Evolutionary conservation across 2,329 filamentous ascomycete genomes (phyloP).

Genomic region (Fusarium albidum): DNA sequence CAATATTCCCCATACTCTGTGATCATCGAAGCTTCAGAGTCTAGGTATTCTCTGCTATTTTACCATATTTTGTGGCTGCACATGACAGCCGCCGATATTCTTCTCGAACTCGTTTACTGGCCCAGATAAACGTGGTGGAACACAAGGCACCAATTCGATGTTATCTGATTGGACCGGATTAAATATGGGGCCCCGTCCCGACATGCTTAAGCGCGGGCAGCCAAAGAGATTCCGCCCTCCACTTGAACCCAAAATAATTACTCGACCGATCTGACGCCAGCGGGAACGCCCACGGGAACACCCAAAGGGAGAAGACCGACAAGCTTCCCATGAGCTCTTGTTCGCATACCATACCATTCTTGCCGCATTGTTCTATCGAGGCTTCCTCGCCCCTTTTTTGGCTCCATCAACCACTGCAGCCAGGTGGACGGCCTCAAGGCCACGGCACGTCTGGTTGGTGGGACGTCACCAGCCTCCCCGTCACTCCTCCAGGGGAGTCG

Average conservation of each 20-base stretch:
- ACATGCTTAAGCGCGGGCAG: neutral
- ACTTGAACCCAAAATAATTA: constrained; percentile 21
- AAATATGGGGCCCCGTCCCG: constrained; percentile 25
- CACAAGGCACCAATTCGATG: constrained; percentile 30
- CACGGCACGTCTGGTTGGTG: constrained; percentile 18
- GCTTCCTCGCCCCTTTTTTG: constrained; percentile 5
- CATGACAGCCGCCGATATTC: too few species aligned
- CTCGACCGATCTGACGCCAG: constrained; percentile 30
- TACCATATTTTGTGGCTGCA: too few species aligned
- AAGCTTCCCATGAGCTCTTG: constrained; percentile 5
- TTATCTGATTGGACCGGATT: constrained; percentile 29
- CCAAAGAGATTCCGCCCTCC: constrained; percentile 25
- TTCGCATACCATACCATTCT: neutral
- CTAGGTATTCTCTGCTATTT: too few species aligned
- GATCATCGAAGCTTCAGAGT: too few species aligned
- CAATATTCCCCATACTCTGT: too few species aligned
- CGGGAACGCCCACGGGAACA: constrained; percentile 1
- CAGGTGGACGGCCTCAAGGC: constrained; percentile 9
- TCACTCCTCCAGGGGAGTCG: constrained; percentile 29
- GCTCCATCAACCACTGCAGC: constrained; percentile 19
- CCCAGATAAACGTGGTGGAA: constrained; percentile 14
- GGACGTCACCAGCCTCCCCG: constrained; percentile 28
- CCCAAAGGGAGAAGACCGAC: neutral
- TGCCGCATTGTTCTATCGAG: neutral
- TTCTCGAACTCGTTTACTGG: neutral